Percentiles rank a stretch among this genome's conserved stretches.
phyloP scores from a whole-genome alignment of 2,329 filamentous ascomycete species.

The Cordyceps militaris region DNA sequence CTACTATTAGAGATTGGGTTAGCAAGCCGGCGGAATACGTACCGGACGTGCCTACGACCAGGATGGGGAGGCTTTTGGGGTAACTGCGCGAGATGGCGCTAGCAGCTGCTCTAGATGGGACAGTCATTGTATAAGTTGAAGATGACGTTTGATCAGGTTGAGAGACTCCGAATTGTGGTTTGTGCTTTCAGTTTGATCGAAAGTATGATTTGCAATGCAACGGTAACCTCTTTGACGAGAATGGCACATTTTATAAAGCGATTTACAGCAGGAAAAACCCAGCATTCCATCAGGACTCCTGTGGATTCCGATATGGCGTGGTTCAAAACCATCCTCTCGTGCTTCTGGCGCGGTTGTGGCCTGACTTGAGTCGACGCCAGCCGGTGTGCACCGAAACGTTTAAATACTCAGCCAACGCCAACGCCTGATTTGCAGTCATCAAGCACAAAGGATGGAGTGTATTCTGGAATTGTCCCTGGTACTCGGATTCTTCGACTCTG shows the following conservation, averaged over 20 bases:
- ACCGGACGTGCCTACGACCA: conserved; percentile 10
- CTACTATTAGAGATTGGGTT: neutral
- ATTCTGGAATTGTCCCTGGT: neutral
- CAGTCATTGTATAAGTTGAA: conserved; percentile 1
- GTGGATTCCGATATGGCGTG: conserved; percentile 10
- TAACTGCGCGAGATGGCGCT: conserved; percentile 7
- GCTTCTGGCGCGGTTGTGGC: conserved; percentile 9
- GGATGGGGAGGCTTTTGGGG: conserved; percentile 1
- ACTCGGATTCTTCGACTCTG: neutral
- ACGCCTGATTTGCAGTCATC: neutral
- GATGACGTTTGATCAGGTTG: neutral
- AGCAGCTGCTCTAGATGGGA: conserved; percentile 2
- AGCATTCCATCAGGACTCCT: conserved; percentile 2
- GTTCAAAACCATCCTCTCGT: conserved; percentile 3
- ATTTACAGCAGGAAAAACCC: neutral
- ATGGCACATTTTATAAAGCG: neutral
- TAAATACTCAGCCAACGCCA: conserved; percentile 1
- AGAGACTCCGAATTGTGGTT: neutral
- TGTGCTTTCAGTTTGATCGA: neutral
- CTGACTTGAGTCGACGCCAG: conserved; percentile 4
- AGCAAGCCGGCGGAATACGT: neutral
- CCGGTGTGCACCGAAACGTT: neutral
- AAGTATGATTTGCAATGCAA: neutral
- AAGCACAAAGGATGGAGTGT: neutral
- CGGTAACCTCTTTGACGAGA: neutral